Conservation (phyloP, 2,329 filamentous ascomycete species). For the Cryphonectria carpinicola region DNA sequence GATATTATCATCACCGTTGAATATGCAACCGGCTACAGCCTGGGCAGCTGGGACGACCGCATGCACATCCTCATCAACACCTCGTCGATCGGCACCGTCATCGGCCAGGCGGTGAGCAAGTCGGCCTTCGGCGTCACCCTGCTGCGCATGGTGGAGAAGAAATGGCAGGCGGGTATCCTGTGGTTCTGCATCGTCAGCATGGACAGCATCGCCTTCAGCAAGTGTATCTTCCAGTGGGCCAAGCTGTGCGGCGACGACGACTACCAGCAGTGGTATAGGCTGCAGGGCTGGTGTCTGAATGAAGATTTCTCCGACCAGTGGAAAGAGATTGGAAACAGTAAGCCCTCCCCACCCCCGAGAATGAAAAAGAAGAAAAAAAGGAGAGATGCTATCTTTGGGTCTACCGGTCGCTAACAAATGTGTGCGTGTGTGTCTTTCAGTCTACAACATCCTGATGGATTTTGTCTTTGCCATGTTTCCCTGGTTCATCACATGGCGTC, state of each 20-base stretch:
- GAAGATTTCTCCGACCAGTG: slow-evolving; percentile 45
- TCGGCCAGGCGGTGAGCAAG: slow-evolving; percentile 43
- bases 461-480: slow-evolving; percentile 55
- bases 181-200: slow-evolving; percentile 55
- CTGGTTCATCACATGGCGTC: slow-evolving; percentile 52
- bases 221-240: slow-evolving; percentile 54
- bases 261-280: slow-evolving; percentile 52
- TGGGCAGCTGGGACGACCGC: slow-evolving; percentile 51
- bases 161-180: slow-evolving; percentile 46
- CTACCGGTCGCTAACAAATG: neutral
- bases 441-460: slow-evolving; percentile 59
- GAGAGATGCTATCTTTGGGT: too few species aligned
- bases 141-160: slow-evolving; percentile 46
- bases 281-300: slow-evolving; percentile 48
- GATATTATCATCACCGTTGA: slow-evolving; percentile 50
- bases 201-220: slow-evolving; percentile 52
- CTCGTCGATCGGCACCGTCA: slow-evolving; percentile 42
- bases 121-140: slow-evolving; percentile 44
- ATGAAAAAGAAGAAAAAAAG: too few species aligned
- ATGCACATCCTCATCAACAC: slow-evolving; percentile 58
- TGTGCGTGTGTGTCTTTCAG: slow-evolving; percentile 34
- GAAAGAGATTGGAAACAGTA: slow-evolving; percentile 56
- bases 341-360: neutral
- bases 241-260: slow-evolving; percentile 47
- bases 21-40: slow-evolving; percentile 53